phyloP scores from a whole-genome alignment of 2,329 filamentous ascomycete genomes.

The Fusarium duplospermum region DNA sequence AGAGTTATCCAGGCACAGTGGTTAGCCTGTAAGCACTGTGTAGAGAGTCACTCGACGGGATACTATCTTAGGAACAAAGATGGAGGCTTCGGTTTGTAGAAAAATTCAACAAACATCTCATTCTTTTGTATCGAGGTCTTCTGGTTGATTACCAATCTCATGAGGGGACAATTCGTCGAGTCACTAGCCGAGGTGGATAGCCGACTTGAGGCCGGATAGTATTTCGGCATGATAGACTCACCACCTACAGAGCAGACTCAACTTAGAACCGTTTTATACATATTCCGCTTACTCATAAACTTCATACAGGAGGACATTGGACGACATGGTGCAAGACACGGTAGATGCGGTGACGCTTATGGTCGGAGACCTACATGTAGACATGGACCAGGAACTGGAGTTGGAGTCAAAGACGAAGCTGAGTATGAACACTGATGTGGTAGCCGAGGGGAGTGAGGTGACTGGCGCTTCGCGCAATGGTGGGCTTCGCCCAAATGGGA shows the following conservation, averaged over 20 bases:
- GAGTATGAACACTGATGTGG: too few relatives aligned
- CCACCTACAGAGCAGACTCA: neutral
- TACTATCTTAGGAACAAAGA: neutral
- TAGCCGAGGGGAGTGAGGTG: too few relatives aligned
- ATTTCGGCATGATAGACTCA: conserved; percentile 10
- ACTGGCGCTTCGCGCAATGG: too few relatives aligned
- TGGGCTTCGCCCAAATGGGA: too few relatives aligned
- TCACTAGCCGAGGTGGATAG: conserved; percentile 31
- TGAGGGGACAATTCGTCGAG: conserved; percentile 20
- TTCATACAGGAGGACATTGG: neutral
- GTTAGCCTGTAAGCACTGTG: conserved; percentile 12
- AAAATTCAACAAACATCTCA: neutral
- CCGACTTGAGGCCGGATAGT: conserved; percentile 27
- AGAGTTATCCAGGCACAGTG: conserved; percentile 18
- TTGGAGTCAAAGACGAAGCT: too few relatives aligned
- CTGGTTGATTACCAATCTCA: conserved; percentile 37
- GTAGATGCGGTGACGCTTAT: too few relatives aligned
- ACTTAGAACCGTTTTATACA: neutral
- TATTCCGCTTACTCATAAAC: neutral
- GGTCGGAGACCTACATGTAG: too few relatives aligned
- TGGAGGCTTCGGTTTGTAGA: neutral
- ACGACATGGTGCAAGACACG: too few relatives aligned
- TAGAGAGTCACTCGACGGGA: neutral
- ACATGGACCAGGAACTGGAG: too few relatives aligned
- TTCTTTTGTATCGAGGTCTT: neutral